Base-by-base conservation (phyloP, 495 filamentous ascomycete species). In the Wilcoxina mikolae region DNA sequence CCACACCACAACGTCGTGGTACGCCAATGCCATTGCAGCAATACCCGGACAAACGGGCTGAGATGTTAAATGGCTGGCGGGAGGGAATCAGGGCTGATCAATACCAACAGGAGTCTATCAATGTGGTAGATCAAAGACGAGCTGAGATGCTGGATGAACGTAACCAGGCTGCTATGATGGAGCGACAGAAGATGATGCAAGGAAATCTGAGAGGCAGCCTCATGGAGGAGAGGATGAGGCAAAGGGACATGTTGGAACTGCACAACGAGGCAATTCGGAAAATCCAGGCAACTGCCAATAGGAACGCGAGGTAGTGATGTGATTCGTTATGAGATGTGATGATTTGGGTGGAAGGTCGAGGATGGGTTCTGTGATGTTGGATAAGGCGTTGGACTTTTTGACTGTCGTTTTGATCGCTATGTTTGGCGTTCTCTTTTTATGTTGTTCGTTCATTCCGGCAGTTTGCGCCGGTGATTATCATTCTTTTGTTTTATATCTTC, bases 211-310 rank as follows among this genome's bases (percentile, higher is more conserved):
- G 70, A 52, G 71, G 69, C 58, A 71, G 70, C 45, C 64, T 69
- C 35, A 65, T 84, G 55, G 84, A 87, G 49, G 76, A 80, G 59
- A 74, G 79, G 53, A 91, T 93, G 86, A 74, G 85, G 43, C 79
- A 78, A 9, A 79, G 81, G 0, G 78, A 80, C 57, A 79, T 94
- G 74, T 71, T 82, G 31, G 84, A 85, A 41, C 72, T 81, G 38
- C 90, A 96, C 68, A 73, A 82, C 49, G 80, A 90, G 55, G 87
- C 84, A 0, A 75, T 96, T 76, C 72, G 85, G 59, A 78, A 74
- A 66, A 83, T 96, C 82, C 90, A 94, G 70, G 9, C 9, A 4
- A 9, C 5, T 9, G 39, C 39, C 4, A 43, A 43, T 20, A 43
- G 20, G 39, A 9, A 43, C 17, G 39, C 17, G 5, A 43, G 7